Base-by-base conservation (phyloP, 805 yeast species). In the Diddensiella caesifluorescens region DNA sequence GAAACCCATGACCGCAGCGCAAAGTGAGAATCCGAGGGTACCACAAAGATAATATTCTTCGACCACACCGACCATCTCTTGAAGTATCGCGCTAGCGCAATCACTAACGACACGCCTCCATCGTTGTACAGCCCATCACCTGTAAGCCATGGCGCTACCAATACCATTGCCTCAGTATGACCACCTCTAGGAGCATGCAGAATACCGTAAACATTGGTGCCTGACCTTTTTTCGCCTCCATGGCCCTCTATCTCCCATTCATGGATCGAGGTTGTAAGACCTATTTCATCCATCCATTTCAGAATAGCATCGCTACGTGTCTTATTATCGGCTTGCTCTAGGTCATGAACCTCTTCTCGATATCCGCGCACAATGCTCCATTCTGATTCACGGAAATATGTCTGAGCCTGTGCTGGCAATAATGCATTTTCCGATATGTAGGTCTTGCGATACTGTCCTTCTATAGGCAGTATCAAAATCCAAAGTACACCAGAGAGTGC, bases 351-450 rank as follows among this genome's bases (percentile, higher is more conserved):
- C 62, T 80, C 83, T 32, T 72, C 73, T 46, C 95, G 72, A 57
- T 80, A 87, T 0, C 96, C 98, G 44, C 97, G 69, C 23, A 87
- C 75, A 42, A 83, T 68, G 55, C 89, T 86, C 97, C 97, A 92
- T 59, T 92, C 97, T 30, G 87, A 77, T 56, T 90, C 97, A 42
- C 97, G 72, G 60, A 85, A 92, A 59, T 87, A 88, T 19, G 94
- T 80, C 52, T 81, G 80, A 2, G 92, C 97, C 60, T 92, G 97
- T 0, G 95, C 89, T 5, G 99, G 97, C 85, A 92, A 80, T 60
- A 92, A 68, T 23, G 99, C 99, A 63, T 92, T 92, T 58, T 92
- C 99, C 5, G 95, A 83, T 9, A 89, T 83, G 60, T 92, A 92
- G 2, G 96, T 87, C 48, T 70, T 64, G 42, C 97, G 69, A 60